Base-by-base conservation (phyloP, 179 eudicot genomes). In the Nepenthes alata region DNA sequence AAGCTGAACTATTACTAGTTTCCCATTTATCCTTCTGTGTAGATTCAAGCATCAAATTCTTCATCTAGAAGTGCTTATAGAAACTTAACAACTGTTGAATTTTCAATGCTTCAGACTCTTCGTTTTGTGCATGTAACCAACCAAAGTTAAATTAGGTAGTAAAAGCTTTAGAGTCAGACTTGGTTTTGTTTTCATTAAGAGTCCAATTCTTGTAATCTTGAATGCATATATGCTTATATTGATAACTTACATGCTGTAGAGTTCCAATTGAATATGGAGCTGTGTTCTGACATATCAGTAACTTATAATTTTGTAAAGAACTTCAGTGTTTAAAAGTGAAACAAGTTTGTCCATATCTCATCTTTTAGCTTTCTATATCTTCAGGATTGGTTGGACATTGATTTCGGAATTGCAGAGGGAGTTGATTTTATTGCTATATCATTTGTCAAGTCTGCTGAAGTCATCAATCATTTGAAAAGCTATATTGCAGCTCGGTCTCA, bases 371-470 rank as follows among this genome's bases (percentile, higher is more conserved):
- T 39, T 56, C n/a, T 61, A 14, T 57, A 51, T 58, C 55, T 63
- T 65, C 81, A 88, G 94, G 96, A 89, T 79, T 89, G 96, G 96
- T 68, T 86, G 79, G 95, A 89, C 80, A 89, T 89, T 70, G 94
- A 89, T 68, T 89, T 89, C 63, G 96, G 94, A 56, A 81, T 89
- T 41, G 77, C 88, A 48, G 91, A 89, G 69, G 95, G 91, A 58
- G 95, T 89, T 67, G 96, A 89, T 69, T 86, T 89, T 62, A 84
- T 86, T 71, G 95, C 96, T 15, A 64, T 89, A 67, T 89, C 96
- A 14, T 89, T 89, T 79, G 96, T 89, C 68, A 87, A 87, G 72
- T 84, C 95, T 53, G 95, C 96, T 69, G 96, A 89, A 64, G 91
- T 87, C 61, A 82, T 86, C 59, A 82, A 84, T 66, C 95, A 89